These are phyloP conservation scores for Alternaria sp. DNA, from an alignment of 2,329 filamentous ascomycete genomes.

Conservation along the genomic window DNA sequence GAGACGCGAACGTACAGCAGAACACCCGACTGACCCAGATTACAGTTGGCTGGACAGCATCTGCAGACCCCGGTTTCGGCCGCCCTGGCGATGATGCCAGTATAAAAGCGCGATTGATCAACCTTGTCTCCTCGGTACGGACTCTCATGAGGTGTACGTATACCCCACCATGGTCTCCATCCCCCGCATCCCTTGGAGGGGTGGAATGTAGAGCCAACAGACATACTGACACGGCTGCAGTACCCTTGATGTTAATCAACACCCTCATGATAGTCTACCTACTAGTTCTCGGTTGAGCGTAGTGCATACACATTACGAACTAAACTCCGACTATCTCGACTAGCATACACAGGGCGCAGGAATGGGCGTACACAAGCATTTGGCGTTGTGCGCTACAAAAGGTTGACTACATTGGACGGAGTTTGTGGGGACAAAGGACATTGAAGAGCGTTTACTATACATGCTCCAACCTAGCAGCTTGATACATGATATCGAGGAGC, in stretches of 20 bases:
- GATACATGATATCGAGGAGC: not conserved
- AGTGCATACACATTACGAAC: conserved; percentile 10
- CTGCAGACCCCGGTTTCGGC: conserved; percentile 80
- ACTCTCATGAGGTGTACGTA: conserved; percentile 90
- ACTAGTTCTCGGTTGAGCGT: conserved; percentile 46
- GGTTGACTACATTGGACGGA: conserved; percentile 1
- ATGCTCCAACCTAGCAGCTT: not conserved
- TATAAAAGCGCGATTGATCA: conserved; percentile 86
- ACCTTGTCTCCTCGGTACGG: conserved; percentile 88
- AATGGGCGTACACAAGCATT: conserved; percentile 3
- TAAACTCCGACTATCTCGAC: conserved; percentile 11
- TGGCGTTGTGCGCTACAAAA: not conserved
- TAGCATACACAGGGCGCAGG: conserved; percentile 11
- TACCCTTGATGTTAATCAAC: conserved; percentile 53
- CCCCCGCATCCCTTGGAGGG: not conserved
- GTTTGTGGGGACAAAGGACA: not conserved
- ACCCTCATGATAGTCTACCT: conserved; percentile 51
- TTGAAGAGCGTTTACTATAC: not conserved
- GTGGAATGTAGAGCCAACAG: not conserved
- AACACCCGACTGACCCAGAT: conserved; percentile 1
- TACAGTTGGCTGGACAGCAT: conserved; percentile 79
- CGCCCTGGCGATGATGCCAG: conserved; percentile 74
- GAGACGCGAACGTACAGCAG: conserved; percentile 14
- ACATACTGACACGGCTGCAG: conserved; percentile 31
- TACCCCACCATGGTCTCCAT: conserved; percentile 2